These are phyloP conservation scores for Coemansia sp. DNA, from an alignment of 192 early-diverging fungal genomes.

Conservation along the genomic window DNA sequence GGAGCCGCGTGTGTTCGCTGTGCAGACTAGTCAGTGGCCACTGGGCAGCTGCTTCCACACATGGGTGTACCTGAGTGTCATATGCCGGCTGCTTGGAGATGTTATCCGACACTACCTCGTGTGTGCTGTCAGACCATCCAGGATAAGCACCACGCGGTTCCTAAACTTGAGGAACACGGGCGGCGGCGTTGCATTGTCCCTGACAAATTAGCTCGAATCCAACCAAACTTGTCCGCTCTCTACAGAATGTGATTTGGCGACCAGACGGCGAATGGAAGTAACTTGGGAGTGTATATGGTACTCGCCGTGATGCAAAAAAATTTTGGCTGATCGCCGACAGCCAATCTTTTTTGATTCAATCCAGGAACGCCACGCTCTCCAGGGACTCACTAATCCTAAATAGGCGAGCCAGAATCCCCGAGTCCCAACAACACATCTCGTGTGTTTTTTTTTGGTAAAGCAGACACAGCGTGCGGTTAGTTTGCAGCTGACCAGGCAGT, in stretches of 20 bases:
- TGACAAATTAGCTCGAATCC: slow-evolving; percentile 61
- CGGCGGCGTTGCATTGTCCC: slow-evolving; percentile 47
- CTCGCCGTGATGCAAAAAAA: slow-evolving; percentile 82
- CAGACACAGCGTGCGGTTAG: slow-evolving; percentile 72
- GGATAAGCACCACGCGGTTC: too few relatives aligned
- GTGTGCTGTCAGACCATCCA: too few relatives aligned
- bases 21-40: too few relatives aligned
- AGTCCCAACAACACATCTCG: too few relatives aligned
- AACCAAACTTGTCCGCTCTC: slow-evolving; percentile 52
- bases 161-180: too few relatives aligned
- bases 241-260: slow-evolving; percentile 20
- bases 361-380: too few relatives aligned
- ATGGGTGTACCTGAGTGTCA: too few relatives aligned
- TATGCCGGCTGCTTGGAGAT: too few relatives aligned
- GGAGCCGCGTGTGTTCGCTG: too few relatives aligned
- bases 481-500: slow-evolving; percentile 88
- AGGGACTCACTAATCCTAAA: slow-evolving; percentile 72
- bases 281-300: slow-evolving; percentile 80
- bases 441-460: too few relatives aligned
- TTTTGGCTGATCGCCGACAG: slow-evolving; percentile 88
- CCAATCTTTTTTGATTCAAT: slow-evolving; percentile 82
- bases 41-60: too few relatives aligned
- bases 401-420: not conserved
- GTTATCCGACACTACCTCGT: too few relatives aligned
- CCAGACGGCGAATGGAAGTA: slow-evolving; percentile 63